phyloP scores from a whole-genome alignment of 768 basidiomycete species.

The Leccinum arenicola region DNA sequence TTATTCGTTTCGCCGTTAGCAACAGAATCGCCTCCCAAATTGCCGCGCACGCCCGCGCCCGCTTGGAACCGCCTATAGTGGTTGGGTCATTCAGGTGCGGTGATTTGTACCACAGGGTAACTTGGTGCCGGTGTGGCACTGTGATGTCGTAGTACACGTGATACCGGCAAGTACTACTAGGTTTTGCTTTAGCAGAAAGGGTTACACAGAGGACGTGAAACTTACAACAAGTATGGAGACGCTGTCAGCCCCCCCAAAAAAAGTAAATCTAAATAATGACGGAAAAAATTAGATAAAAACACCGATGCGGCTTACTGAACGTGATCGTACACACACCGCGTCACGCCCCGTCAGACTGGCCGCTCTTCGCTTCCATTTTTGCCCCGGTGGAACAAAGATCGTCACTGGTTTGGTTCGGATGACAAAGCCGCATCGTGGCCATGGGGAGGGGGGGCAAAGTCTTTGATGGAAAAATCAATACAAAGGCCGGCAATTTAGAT shows the following conservation, averaged over 20 bases:
- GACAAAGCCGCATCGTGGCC: slow-evolving; percentile 12
- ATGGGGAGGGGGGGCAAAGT: slow-evolving; percentile 3
- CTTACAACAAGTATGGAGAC: slow-evolving; percentile 21
- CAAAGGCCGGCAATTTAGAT: slow-evolving; percentile 19
- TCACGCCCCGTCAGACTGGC: background rate
- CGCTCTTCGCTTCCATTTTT: slow-evolving; percentile 23
- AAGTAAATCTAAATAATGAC: background rate
- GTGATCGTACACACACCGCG: background rate
- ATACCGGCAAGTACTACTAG: slow-evolving; percentile 25
- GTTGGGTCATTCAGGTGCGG: slow-evolving; percentile 3
- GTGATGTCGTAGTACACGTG: slow-evolving; percentile 17
- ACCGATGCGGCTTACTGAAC: slow-evolving; percentile 12
- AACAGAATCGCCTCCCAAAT: slow-evolving; percentile 6
- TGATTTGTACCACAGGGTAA: background rate
- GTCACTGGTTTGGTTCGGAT: slow-evolving; percentile 10
- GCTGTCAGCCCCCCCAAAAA: slow-evolving; percentile 8
- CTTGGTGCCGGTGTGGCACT: background rate
- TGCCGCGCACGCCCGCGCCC: background rate
- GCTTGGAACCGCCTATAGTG: background rate
- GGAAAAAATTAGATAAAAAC: background rate
- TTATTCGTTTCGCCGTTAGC: slow-evolving; percentile 6
- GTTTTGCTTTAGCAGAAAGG: slow-evolving; percentile 20
- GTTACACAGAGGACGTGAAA: slow-evolving; percentile 18
- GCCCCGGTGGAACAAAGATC: slow-evolving; percentile 18
- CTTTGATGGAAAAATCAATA: slow-evolving; percentile 17